Evolutionary conservation across 768 basidiomycete species (phyloP).

Genomic region (Pholiota molesta): DNA sequence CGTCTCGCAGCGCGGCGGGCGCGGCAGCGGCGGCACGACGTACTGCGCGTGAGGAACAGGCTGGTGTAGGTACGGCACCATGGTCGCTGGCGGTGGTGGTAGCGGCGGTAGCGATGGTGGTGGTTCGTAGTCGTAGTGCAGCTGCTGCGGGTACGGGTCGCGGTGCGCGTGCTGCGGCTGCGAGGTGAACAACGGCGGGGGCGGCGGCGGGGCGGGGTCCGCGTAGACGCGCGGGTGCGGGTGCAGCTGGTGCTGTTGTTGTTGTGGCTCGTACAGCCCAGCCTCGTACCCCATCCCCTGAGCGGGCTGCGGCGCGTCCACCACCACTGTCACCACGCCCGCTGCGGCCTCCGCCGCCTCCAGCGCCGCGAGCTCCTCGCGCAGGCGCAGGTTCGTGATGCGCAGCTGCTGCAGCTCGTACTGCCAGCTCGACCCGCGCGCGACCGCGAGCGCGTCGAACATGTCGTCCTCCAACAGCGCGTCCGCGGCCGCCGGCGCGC

Average conservation of each 20-base stretch:
- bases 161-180: neutral
- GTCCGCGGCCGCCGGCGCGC: neutral
- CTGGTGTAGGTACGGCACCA: neutral
- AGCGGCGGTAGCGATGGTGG: too few species aligned
- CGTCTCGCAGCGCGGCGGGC: neutral
- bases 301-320: neutral
- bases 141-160: neutral
- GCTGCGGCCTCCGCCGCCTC: conserved; percentile 15
- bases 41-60: neutral
- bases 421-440: conserved; percentile 84
- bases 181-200: conserved; percentile 4
- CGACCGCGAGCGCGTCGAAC: conserved; percentile 73
- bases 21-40: neutral
- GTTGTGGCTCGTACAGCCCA: neutral
- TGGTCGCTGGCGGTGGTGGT: neutral
- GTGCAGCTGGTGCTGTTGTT: too few species aligned
- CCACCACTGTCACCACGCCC: neutral
- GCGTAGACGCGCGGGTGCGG: neutral
- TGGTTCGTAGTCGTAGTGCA: too few species aligned
- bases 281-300: neutral
- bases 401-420: conserved; percentile 88
- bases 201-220: neutral
- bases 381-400: conserved; percentile 35
- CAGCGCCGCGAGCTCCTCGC: conserved; percentile 21
- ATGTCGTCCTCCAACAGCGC: conserved; percentile 37